A percentile compares a stretch with the other conserved stretches of the same genome.
phyloP scores from a whole-genome alignment of 345 rosid genomes.

The Fremontodendron californicum region DNA sequence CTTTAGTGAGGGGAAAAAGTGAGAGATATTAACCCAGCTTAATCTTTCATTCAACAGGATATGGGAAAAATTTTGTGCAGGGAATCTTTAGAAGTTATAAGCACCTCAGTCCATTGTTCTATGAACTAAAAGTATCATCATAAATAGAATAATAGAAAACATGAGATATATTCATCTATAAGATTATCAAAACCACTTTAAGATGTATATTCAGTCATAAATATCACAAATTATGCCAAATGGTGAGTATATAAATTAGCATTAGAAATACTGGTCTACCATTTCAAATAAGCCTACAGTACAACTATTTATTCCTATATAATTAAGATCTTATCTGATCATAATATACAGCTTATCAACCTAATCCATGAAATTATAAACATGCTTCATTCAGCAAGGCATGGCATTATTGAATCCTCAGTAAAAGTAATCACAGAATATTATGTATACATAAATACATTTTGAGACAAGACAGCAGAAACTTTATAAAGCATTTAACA shows the following conservation, averaged over 20 bases:
- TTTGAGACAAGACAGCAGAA: neutral
- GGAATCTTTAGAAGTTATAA: neutral
- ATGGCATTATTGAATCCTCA: neutral
- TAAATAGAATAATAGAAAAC: neutral
- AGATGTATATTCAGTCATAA: neutral
- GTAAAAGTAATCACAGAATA: neutral
- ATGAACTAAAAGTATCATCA: neutral
- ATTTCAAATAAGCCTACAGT: neutral
- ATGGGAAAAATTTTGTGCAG: neutral
- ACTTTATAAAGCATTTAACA: conserved; percentile 6
- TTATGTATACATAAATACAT: neutral
- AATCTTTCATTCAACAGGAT: neutral
- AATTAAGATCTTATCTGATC: neutral
- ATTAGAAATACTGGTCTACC: neutral
- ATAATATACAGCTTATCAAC: neutral
- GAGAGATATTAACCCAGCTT: neutral
- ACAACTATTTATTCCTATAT: neutral
- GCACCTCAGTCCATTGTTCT: neutral
- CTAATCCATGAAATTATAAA: neutral
- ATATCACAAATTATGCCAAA: neutral
- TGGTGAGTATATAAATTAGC: neutral
- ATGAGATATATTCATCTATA: neutral
- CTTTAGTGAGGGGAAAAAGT: neutral
- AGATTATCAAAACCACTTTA: neutral
- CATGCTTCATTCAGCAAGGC: neutral